Conservation (phyloP, 306 rosid species). For the Cajanus cajan region DNA sequence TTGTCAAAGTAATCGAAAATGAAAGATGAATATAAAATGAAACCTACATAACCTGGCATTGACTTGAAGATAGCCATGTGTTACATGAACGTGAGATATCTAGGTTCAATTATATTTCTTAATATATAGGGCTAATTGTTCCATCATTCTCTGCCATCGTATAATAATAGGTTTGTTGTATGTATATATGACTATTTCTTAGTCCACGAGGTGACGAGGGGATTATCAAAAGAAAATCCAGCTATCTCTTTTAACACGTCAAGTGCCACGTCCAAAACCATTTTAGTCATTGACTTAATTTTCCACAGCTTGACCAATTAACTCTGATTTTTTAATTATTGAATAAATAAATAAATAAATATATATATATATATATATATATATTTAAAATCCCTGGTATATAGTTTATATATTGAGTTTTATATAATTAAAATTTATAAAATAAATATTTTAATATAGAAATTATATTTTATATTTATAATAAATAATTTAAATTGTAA, state of each 20-base stretch:
- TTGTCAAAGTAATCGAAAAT: constrained; percentile 26
- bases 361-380: no score
- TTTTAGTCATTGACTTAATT: background rate
- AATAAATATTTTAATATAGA: no score
- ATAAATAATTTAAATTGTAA: no score
- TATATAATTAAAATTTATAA: no score
- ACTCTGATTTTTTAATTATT: background rate
- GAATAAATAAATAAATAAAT: no score
- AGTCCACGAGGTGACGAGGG: background rate
- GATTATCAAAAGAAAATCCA: background rate
- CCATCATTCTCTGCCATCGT: background rate
- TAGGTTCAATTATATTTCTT: constrained; percentile 7
- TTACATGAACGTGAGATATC: constrained; percentile 8
- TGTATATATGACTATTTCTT: background rate
- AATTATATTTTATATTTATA: no score
- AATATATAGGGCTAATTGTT: background rate
- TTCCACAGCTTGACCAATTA: background rate
- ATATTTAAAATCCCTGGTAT: no score
- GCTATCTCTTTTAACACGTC: background rate
- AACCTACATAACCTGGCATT: constrained; percentile 26
- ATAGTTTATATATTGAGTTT: no score
- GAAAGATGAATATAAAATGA: constrained; percentile 15
- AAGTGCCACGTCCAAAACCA: background rate
- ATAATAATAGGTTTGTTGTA: background rate
- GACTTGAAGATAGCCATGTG: constrained; percentile 14